Evolutionary conservation across 2,329 filamentous ascomycete species (phyloP), one percentile per base, ranked within the genome.

Genomic region (Ampelomyces quisqualis): DNA sequence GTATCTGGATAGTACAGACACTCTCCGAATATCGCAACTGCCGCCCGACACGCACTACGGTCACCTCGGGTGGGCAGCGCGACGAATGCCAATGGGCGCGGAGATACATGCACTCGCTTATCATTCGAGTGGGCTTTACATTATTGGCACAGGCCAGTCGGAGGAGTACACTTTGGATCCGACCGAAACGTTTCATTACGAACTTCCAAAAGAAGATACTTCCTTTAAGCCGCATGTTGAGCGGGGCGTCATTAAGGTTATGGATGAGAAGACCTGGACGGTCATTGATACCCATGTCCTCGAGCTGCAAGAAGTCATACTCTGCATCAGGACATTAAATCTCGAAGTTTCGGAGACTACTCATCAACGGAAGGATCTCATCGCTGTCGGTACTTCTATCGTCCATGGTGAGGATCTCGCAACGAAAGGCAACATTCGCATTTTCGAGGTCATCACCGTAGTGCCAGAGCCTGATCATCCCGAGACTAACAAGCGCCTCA

Each of bases 341-440:
- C 79, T 98, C 10, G 93, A 97, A 67, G 77, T 95, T 6, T 96
- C 90, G 0, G 93, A 98, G 69, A 82, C 85, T 22, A 96, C 90
- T 0, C 88, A 93, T 62, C 87, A 95, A 64, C 83, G 89, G 11
- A 86, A 83, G 57, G 84, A 87, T 59, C 77, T 97, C 32, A 78
- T 98, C 35, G 82, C 85, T 0, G 84, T 96, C 1, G 93, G 91
- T 10, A 95, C 91, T 0, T 85, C 89, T 1, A 79, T 93, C 18
- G 79, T 84, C n/a, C 85, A 85, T 45, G 93, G 93, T 27, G 93
- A 98, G 69, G 93, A 97, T 60, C 80, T 95, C 41, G 85, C 90
- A 1, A 85, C 90, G 0, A 82, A 87, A 31, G 93, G 93, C 2
- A 81, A 85, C 27, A 80, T 98, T 26, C 90, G 93, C 57, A 87